These are phyloP conservation scores for Anethum foeniculum DNA, from an alignment of 140 eudicot genomes.

Conservation along the genomic window DNA sequence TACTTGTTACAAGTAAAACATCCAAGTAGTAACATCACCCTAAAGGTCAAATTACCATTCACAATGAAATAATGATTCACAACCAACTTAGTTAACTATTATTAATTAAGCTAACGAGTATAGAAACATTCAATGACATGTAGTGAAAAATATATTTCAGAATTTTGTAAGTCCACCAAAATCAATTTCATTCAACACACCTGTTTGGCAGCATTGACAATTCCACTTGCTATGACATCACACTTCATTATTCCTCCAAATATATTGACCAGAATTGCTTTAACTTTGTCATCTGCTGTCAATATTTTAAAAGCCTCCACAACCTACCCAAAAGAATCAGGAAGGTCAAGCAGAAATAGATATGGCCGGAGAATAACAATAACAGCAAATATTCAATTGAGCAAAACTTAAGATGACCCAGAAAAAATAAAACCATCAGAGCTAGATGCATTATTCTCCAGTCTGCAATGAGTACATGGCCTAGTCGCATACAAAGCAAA, in stretches of 20 bases:
- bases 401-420: neutral
- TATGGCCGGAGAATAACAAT: neutral
- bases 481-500: slow-evolving; percentile 1
- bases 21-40: neutral
- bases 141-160: neutral
- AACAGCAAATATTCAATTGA: neutral
- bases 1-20: neutral
- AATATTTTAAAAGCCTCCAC: slow-evolving; percentile 96
- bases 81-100: neutral
- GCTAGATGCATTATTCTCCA: neutral
- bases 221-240: slow-evolving; percentile 94
- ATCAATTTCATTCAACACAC: slow-evolving; percentile 25
- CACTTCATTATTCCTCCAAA: slow-evolving; percentile 99
- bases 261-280: slow-evolving; percentile 88
- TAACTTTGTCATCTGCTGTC: slow-evolving; percentile 95
- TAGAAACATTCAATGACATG: neutral
- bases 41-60: neutral
- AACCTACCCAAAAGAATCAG: slow-evolving; percentile 36
- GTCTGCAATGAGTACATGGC: neutral
- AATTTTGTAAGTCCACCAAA: neutral
- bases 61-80: neutral
- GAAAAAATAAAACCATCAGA: neutral
- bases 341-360: neutral
- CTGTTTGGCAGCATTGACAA: slow-evolving; percentile 94
- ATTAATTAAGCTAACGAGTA: neutral